Evolutionary conservation across 2,329 filamentous ascomycete species (phyloP).

Genomic region (Exophiala aquamarina): DNA sequence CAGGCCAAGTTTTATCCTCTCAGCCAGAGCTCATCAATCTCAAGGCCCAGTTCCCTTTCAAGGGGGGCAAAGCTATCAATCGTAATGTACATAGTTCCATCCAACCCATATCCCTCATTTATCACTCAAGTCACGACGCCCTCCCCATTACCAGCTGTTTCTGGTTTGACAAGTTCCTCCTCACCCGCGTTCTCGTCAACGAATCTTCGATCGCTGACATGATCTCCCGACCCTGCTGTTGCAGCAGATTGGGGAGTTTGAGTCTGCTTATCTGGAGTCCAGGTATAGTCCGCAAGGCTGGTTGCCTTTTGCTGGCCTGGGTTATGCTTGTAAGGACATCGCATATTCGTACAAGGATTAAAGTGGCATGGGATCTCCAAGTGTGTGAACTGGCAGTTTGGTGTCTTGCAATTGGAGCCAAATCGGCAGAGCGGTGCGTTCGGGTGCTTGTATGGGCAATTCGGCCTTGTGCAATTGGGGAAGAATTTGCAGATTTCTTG

Average conservation of each 20-base stretch:
- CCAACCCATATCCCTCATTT: background rate
- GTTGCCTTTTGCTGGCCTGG: constrained; percentile 75
- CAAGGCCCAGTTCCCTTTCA: no score
- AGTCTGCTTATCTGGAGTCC: constrained; percentile 62
- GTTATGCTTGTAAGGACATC: constrained; percentile 84
- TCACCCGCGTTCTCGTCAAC: constrained; percentile 64
- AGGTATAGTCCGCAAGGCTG: constrained; percentile 83
- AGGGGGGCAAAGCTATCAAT: no score
- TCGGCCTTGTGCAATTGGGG: constrained; percentile 84
- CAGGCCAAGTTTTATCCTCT: no score
- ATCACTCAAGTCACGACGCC: constrained; percentile 16
- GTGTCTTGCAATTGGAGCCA: constrained; percentile 78
- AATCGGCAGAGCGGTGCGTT: constrained; percentile 85
- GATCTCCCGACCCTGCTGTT: constrained; percentile 48
- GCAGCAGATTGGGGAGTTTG: constrained; percentile 17
- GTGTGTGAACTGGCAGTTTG: constrained; percentile 89
- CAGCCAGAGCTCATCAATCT: no score
- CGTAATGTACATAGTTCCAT: no score
- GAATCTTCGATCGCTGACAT: constrained; percentile 88
- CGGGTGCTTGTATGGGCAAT: constrained; percentile 87
- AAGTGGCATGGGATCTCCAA: constrained; percentile 82
- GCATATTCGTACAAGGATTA: constrained; percentile 86
- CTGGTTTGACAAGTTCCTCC: constrained; percentile 70
- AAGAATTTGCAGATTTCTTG: constrained; percentile 89
- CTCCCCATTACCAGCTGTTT: constrained; percentile 23